These are phyloP conservation scores for Colletotrichum sp. DNA, from an alignment of 2,329 filamentous ascomycete genomes.

Conservation along the genomic window DNA sequence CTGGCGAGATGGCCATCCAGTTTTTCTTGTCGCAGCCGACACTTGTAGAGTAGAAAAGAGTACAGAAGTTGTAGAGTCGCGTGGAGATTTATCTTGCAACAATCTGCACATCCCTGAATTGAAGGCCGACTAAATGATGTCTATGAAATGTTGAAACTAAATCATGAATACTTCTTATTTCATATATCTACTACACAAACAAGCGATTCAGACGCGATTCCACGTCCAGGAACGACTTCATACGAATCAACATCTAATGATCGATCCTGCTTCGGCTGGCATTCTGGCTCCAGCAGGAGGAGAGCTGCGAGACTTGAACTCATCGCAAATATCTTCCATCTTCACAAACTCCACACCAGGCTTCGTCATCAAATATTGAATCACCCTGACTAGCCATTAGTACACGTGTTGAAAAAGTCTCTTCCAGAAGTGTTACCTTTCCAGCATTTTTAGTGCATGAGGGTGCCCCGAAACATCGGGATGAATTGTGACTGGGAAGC, in stretches of 20 bases:
- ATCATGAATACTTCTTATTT: neutral
- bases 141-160: neutral
- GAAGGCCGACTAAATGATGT: neutral
- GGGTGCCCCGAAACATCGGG: conserved; percentile 75
- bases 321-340: conserved; percentile 71
- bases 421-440: conserved; percentile 32
- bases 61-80: neutral
- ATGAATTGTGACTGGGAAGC: conserved; percentile 80
- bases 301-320: conserved; percentile 71
- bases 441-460: conserved; percentile 75
- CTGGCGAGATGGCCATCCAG: conserved; percentile 24
- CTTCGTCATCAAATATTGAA: conserved; percentile 70
- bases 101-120: neutral
- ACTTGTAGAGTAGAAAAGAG: neutral
- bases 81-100: neutral
- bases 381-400: conserved; percentile 45
- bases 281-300: conserved; percentile 63
- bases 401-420: neutral
- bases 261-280: conserved; percentile 46
- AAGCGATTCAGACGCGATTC: neutral
- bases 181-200: neutral
- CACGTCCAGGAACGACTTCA: neutral
- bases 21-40: conserved; percentile 19
- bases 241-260: neutral
- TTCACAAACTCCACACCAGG: conserved; percentile 69